Conservation (phyloP, 2,329 filamentous ascomycete species). For the Triangularia verruculosa region DNA sequence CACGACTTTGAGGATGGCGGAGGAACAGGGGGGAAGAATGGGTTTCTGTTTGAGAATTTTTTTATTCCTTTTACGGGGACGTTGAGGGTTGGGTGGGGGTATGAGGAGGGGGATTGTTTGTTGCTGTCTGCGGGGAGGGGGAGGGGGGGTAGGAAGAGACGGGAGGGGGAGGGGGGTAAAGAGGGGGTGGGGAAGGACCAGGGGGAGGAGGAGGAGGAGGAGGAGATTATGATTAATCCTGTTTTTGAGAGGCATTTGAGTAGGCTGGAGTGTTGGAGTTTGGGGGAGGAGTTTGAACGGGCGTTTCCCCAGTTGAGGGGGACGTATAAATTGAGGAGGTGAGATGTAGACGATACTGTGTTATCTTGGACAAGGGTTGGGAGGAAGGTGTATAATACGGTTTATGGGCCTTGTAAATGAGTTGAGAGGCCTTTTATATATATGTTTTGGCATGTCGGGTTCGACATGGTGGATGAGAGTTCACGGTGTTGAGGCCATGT, state of each 20-base stretch:
- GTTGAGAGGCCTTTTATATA: no score
- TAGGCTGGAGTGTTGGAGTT: constrained; percentile 74
- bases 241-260: constrained; percentile 80
- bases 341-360: no score
- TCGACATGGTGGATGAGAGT: no score
- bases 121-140: constrained; percentile 43
- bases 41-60: constrained; percentile 72
- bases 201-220: constrained; percentile 13
- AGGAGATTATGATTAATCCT: constrained; percentile 75
- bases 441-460: no score
- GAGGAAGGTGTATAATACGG: no score
- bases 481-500: no score
- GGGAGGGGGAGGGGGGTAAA: not conserved
- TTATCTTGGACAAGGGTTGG: no score
- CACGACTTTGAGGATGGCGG: constrained; percentile 40
- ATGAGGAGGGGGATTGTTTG: constrained; percentile 69
- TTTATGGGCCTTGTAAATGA: no score
- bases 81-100: constrained; percentile 79
- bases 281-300: constrained; percentile 66
- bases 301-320: constrained; percentile 58
- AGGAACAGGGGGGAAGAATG: no score
- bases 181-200: not conserved
- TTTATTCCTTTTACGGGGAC: constrained; percentile 79
- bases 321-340: constrained; percentile 39
- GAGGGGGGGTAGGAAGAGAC: not conserved